Evolutionary conservation across 176 grass and related monocot species (phyloP).

Genomic region (Carex littledalei): DNA sequence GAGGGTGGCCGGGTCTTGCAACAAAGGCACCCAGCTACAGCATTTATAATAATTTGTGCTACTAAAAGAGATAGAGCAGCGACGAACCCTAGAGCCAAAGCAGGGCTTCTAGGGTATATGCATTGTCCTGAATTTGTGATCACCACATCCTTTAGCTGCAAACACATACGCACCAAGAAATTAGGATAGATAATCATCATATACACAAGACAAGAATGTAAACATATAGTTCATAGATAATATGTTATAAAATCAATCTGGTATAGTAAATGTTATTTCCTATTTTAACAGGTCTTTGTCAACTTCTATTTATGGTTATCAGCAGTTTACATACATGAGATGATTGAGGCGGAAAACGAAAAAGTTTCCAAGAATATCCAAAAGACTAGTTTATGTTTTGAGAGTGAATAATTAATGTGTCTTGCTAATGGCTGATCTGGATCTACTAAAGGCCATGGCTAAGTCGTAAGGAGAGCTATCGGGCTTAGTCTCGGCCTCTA

Average conservation of each 20-base stretch:
- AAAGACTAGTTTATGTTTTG: too few relatives aligned
- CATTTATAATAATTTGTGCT: conserved; percentile 40
- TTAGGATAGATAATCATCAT: not conserved
- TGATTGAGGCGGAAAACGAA: too few relatives aligned
- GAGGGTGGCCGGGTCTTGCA: conserved; percentile 35
- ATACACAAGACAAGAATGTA: not conserved
- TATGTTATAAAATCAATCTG: not conserved
- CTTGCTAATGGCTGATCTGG: too few relatives aligned
- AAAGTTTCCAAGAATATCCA: too few relatives aligned
- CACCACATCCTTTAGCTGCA: conserved; percentile 30
- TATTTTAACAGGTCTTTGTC: not conserved
- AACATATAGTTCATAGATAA: not conserved
- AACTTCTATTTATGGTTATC: not conserved
- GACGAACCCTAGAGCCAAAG: conserved; percentile 27
- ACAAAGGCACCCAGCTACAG: conserved; percentile 42
- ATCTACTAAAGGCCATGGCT: too few relatives aligned
- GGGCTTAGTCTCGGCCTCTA: too few relatives aligned
- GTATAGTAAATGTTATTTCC: not conserved
- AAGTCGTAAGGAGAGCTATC: too few relatives aligned
- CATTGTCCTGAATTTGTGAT: conserved; percentile 18
- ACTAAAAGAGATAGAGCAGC: conserved; percentile 34
- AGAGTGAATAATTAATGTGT: too few relatives aligned
- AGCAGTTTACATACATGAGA: not conserved
- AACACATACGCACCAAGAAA: not conserved
- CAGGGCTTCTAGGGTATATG: conserved; percentile 36